These are phyloP conservation scores for Salix brachista DNA, from an alignment of 345 rosid species.

Conservation along the genomic window DNA sequence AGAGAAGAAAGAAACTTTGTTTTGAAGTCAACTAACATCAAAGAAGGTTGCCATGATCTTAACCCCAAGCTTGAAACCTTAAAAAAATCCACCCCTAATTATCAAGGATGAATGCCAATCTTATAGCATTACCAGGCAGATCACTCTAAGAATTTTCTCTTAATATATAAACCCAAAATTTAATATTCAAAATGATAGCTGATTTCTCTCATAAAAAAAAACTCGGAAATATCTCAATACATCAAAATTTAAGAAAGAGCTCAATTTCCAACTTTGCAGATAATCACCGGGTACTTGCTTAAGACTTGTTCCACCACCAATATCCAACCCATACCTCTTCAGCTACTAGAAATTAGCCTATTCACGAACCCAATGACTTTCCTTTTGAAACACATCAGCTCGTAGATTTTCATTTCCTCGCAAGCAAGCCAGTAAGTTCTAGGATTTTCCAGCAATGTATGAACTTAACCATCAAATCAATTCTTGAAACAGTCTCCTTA, in stretches of 20 bases:
- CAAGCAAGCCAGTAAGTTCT: neutral
- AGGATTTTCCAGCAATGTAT: neutral
- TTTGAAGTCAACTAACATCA: no score
- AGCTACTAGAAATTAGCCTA: slow-evolving; percentile 4
- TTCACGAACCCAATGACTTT: neutral
- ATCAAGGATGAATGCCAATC: neutral
- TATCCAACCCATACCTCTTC: neutral
- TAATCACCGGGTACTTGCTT: neutral
- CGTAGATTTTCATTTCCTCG: neutral
- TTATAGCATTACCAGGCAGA: neutral
- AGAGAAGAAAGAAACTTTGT: neutral
- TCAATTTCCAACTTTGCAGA: neutral
- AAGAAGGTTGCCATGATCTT: neutral
- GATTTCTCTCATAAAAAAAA: slow-evolving; percentile 1
- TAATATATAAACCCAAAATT: neutral
- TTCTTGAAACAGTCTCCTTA: neutral
- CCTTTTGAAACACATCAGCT: neutral
- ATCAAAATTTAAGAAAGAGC: neutral
- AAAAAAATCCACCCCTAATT: neutral
- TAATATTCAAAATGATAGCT: neutral
- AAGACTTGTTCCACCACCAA: slow-evolving; percentile 6
- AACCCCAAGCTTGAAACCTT: neutral
- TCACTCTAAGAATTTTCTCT: neutral
- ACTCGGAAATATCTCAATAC: neutral
- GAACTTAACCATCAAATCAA: neutral